Conservation (phyloP, 345 rosid genomes). For the Ricinus communis region DNA sequence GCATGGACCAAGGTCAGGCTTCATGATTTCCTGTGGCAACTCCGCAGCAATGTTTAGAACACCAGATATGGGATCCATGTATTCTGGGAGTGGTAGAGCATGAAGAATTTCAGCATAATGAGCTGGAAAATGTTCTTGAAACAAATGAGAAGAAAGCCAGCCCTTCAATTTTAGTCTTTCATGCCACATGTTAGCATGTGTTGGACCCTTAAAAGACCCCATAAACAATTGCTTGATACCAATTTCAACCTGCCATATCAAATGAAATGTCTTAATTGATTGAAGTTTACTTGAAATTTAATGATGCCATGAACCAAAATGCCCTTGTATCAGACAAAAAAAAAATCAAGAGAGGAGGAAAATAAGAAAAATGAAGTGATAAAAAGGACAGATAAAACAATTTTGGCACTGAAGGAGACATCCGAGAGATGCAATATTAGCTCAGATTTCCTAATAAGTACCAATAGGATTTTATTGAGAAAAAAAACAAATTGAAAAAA, state of each 20-base stretch:
- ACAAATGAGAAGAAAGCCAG: slow-evolving; percentile 79
- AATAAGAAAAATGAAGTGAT: background rate
- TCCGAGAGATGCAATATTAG: background rate
- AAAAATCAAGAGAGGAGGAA: background rate
- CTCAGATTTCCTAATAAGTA: background rate
- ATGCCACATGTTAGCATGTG: slow-evolving; percentile 56
- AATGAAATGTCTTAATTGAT: slow-evolving; percentile 6
- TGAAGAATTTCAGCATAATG: slow-evolving; percentile 70
- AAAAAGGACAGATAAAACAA: background rate
- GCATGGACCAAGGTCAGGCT: slow-evolving; percentile 72
- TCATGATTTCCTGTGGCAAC: slow-evolving; percentile 44
- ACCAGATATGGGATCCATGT: slow-evolving; percentile 76
- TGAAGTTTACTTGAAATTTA: background rate
- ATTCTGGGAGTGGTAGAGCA: slow-evolving; percentile 71
- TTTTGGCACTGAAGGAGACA: background rate
- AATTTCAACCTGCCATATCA: slow-evolving; percentile 73
- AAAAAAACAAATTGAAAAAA: background rate
- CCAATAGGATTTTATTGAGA: too few species aligned
- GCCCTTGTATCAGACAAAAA: background rate
- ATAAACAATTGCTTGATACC: slow-evolving; percentile 63
- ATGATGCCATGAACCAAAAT: background rate
- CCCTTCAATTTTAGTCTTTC: slow-evolving; percentile 83
- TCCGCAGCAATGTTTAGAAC: slow-evolving; percentile 70
- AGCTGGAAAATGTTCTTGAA: slow-evolving; percentile 76
- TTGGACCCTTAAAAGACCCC: slow-evolving; percentile 70